Base-by-base conservation (phyloP, 2,329 filamentous ascomycete genomes). In the Venturia nashicola region DNA sequence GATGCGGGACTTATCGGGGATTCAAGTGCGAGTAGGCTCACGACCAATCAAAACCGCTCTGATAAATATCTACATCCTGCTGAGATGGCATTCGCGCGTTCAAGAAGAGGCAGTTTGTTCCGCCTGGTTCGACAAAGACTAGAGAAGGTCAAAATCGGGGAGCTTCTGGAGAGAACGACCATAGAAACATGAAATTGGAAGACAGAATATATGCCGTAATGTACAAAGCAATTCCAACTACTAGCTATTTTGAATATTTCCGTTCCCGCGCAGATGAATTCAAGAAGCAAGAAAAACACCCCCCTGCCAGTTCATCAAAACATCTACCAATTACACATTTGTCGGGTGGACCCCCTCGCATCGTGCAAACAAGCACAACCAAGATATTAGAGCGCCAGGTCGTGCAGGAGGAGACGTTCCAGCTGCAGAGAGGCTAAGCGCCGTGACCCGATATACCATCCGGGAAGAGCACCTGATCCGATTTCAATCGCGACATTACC, bases 271-370 rank as follows among this genome's bases (percentile, higher is more conserved):
- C 59, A 44, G n/a, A 60, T 20, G 11, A 8, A 40, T 42, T 44
- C 59, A 42, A 60, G 36, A 60, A 27, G 36, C 16, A 60, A 43
- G 20, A 44, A 44, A 60, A 60, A 34, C 40, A 16, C 27, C 39
- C 36, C 59, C n/a, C 36, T 7, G 11, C 59, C n/a, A 39, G n/a
- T 44, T 42, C 59, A 44, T 60, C 36, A 57, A 57, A 36, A 57
- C 51, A 57, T 57, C 59, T 60, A 60, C 42, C 59, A 60, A 44
- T 43, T 60, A 60, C 59, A 60, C 59, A 60, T 27, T 23, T 32
- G 36, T 42, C 27, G 12, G 43, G 14, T 43, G 39, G 39, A 8
- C 23, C n/a, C 40, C 36, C 36, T 44, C 59, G 39, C 32, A 23
- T 39, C n/a, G 42, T 42, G 59, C 59, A 60, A 42, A 23, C n/a